These are phyloP conservation scores for Apophysomyces ossiformis DNA, from an alignment of 371 early-diverging fungal species.

Conservation along the genomic window DNA sequence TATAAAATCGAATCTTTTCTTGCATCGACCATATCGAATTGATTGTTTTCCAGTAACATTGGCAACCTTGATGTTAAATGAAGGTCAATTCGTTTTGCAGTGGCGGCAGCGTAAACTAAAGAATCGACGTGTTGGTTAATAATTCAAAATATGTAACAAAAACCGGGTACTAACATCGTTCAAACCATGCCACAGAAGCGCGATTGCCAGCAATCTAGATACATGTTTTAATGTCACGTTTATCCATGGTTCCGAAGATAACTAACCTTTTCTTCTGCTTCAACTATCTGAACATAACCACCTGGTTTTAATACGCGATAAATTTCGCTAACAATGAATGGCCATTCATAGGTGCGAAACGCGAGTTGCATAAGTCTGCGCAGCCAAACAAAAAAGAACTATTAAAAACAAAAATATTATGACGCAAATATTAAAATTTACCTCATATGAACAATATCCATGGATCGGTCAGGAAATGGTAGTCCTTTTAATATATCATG, in stretches of 20 bases:
- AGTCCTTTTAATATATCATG: slow-evolving; percentile 54
- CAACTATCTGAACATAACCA: slow-evolving; percentile 58
- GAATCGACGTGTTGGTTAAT: not conserved
- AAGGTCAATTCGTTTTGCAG: not conserved
- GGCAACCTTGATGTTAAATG: not conserved
- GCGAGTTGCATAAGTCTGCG: slow-evolving; percentile 2
- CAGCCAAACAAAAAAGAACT: slow-evolving; percentile 1
- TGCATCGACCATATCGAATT: not conserved
- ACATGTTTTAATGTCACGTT: not conserved
- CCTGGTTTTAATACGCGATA: slow-evolving; percentile 59
- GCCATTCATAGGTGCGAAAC: slow-evolving; percentile 23
- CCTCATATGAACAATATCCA: slow-evolving; percentile 64
- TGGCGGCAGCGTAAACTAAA: not conserved
- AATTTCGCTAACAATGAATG: slow-evolving; percentile 27
- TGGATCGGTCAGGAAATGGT: slow-evolving; percentile 56
- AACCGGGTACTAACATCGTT: not conserved
- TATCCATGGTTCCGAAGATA: not conserved
- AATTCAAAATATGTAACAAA: not conserved
- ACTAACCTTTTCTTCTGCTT: slow-evolving; percentile 35
- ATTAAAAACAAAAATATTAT: not conserved
- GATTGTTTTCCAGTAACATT: slow-evolving; percentile 1
- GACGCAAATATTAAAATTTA: slow-evolving; percentile 17
- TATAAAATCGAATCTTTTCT: not conserved
- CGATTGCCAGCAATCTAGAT: slow-evolving; percentile 5
- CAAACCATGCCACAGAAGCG: slow-evolving; percentile 10